Evolutionary conservation across 2,329 filamentous ascomycete species (phyloP).

Genomic region (Aureobasidium sp.): DNA sequence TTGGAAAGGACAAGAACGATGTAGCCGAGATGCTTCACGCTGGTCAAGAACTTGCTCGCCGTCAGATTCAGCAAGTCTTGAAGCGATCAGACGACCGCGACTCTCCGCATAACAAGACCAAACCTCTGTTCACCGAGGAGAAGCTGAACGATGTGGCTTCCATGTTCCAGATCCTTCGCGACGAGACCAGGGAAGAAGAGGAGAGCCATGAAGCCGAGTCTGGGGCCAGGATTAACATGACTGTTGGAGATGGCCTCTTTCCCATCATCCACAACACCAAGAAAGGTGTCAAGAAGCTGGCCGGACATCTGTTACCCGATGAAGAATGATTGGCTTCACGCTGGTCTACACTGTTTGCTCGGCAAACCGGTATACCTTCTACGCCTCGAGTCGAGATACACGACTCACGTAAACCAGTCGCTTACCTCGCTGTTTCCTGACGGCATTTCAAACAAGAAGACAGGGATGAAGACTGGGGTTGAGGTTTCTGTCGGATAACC

Average conservation of each 20-base stretch:
- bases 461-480: neutral
- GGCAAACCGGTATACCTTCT: neutral
- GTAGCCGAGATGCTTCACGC: neutral
- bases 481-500: neutral
- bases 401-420: neutral
- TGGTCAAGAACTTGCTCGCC: constrained; percentile 3
- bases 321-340: neutral
- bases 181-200: constrained; percentile 23
- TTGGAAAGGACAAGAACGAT: constrained; percentile 11
- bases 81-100: neutral
- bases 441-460: neutral
- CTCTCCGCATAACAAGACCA: constrained; percentile 20
- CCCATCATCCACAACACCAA: neutral
- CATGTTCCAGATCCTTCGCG: constrained; percentile 18
- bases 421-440: neutral
- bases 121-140: constrained; percentile 16
- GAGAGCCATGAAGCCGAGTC: constrained; percentile 13
- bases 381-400: neutral
- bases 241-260: neutral
- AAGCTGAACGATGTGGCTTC: constrained; percentile 26
- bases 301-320: neutral
- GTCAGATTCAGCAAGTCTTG: neutral
- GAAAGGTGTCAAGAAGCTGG: constrained; percentile 13
- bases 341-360: neutral
- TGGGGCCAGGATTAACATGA: neutral